These are phyloP conservation scores for Monascus purpureus DNA, from an alignment of 495 filamentous ascomycete genomes.

Conservation along the genomic window DNA sequence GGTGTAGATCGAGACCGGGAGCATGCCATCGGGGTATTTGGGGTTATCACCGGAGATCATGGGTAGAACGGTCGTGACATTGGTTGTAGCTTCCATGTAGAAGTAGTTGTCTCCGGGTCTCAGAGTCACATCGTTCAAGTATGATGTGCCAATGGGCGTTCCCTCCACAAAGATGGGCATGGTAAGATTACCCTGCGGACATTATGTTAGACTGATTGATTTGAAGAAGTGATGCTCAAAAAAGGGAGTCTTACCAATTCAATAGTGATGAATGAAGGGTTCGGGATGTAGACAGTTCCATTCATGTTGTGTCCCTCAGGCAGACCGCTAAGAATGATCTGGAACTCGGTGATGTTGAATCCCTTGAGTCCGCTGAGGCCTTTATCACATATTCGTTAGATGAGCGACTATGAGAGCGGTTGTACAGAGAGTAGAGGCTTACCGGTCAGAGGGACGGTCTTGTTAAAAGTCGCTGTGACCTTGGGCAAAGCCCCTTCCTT, in stretches of 20 bases:
- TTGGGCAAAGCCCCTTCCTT: constrained; percentile 36
- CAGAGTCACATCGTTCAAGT: constrained; percentile 43
- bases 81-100: constrained; percentile 38
- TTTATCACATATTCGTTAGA: constrained; percentile 8
- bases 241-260: constrained; percentile 33
- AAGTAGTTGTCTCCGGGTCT: constrained; percentile 46
- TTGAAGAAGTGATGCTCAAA: background rate
- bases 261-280: constrained; percentile 51
- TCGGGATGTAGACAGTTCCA: constrained; percentile 52
- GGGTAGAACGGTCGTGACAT: constrained; percentile 32
- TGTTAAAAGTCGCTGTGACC: constrained; percentile 39
- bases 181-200: constrained; percentile 46
- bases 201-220: constrained; percentile 1
- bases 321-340: constrained; percentile 24
- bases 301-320: constrained; percentile 45
- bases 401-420: background rate
- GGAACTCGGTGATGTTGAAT: constrained; percentile 39
- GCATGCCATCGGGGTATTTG: constrained; percentile 36
- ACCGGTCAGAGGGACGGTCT: constrained; percentile 45
- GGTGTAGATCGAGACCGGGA: constrained; percentile 47
- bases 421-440: constrained; percentile 6
- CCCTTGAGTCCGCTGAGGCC: constrained; percentile 48
- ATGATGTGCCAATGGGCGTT: constrained; percentile 37
- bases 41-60: constrained; percentile 18
- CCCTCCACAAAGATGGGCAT: constrained; percentile 42